Percentiles rank a stretch among this genome's conserved stretches.
Conservation (phyloP, 2,329 filamentous ascomycete species). For the Calonectria henricotiae region DNA sequence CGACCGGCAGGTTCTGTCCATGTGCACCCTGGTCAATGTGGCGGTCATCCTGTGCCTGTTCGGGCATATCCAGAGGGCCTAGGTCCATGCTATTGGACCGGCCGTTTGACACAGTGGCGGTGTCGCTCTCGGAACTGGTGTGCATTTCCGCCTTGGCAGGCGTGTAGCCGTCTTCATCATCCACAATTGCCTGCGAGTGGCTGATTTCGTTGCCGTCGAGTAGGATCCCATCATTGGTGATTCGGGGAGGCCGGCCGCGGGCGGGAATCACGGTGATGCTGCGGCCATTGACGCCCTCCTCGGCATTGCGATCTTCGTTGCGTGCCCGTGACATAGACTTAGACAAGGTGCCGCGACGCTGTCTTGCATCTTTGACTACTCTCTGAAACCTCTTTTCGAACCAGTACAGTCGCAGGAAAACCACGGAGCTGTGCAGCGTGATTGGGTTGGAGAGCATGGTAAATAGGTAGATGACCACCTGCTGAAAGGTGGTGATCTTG, state of each 20-base stretch:
- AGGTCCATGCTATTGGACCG: constrained; percentile 50
- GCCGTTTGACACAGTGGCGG: constrained; percentile 53
- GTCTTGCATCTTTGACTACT: constrained; percentile 82
- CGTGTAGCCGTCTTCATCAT: constrained; percentile 54
- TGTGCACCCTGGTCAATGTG: constrained; percentile 36
- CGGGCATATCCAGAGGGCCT: constrained; percentile 45
- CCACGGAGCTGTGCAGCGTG: constrained; percentile 86
- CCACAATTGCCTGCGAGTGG: constrained; percentile 49
- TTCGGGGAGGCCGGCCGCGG: constrained; percentile 69
- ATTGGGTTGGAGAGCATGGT: constrained; percentile 87
- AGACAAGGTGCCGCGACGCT: constrained; percentile 76
- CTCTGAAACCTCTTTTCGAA: constrained; percentile 97
- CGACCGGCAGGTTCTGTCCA: constrained; percentile 31
- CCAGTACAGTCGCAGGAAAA: constrained; percentile 96
- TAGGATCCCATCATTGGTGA: constrained; percentile 75
- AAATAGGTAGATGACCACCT: constrained; percentile 81
- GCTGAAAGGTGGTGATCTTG: constrained; percentile 78
- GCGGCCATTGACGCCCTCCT: constrained; percentile 77
- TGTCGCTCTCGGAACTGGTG: constrained; percentile 61
- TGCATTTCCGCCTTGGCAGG: constrained; percentile 44
- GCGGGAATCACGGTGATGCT: constrained; percentile 78
- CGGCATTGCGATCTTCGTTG: constrained; percentile 65
- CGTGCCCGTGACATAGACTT: constrained; percentile 71
- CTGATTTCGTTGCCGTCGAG: constrained; percentile 55
- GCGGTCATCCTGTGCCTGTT: constrained; percentile 36